Base-by-base conservation (phyloP, 2,329 filamentous ascomycete genomes). In the Hypoxylon sp. region DNA sequence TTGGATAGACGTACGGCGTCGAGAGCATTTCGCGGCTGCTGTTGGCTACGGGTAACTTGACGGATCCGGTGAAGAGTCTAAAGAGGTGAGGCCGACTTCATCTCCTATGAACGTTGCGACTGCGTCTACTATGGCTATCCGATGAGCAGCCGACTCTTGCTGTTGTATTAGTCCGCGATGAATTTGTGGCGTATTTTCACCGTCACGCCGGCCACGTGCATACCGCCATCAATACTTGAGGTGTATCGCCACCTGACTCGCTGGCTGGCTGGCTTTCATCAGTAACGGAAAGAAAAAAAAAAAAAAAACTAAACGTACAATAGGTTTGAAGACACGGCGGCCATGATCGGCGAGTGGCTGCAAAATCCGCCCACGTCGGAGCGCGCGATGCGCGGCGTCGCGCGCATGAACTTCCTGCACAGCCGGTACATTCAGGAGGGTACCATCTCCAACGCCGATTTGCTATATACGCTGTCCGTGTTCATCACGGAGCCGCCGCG, bases 401-500 rank as follows among this genome's bases (percentile, higher is more conserved):
- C 76, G 11, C 77, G 78, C 54, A 77, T 79, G 73, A 80, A 79
- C 72, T 78, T 72, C 65, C 73, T 80, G 52, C 78, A 80, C 65
- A 71, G 68, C 66, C 69, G 68, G 41, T 78, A 78, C 71, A 61
- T 71, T 2, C 66, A 68, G 4, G 68, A 72, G n/a, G 77, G 77
- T 37, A 68, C 72, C 47, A 79, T 79, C 67, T 67, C 70, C 41
- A 79, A 79, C 62, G 71, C 65, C 8, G 77, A 79, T 68, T 63
- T 79, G 22, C 72, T 79, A 32, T 79, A 79, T 72, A 78, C 77
- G 41, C 73, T 79, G 3, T 79, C 79, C 46, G 81, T 92, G 0
- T 92, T 92, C 72, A 83, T 90, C 17, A 79, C 84, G 0, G 88
- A 93, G 72, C 89, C 91, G 0, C 75, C 85, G 28, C 80, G 83